Conservation (phyloP, 2,329 filamentous ascomycete genomes). For the Alternaria hordeiaustralica region DNA sequence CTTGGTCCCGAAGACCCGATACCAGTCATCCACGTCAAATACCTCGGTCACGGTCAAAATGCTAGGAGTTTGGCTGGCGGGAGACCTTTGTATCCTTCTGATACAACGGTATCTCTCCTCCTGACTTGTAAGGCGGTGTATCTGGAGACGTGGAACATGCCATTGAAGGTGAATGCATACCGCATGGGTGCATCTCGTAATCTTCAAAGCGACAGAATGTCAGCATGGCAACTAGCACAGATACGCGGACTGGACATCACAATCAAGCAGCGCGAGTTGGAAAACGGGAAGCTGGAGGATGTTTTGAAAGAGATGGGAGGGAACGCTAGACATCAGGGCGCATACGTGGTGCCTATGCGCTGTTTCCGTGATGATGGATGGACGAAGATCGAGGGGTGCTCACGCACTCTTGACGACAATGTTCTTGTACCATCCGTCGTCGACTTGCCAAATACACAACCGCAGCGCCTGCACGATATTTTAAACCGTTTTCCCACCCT, state of each 20-base stretch:
- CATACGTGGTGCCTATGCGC: conserved; percentile 10
- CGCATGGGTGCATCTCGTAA: background rate
- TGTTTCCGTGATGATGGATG: background rate
- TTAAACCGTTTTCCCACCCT: background rate
- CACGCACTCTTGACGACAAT: background rate
- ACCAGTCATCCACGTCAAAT: background rate
- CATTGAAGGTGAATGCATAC: conserved; percentile 20
- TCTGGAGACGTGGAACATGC: conserved; percentile 24
- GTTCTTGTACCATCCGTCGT: background rate
- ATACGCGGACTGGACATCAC: conserved; percentile 24
- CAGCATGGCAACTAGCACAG: conserved; percentile 23
- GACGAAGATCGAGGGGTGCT: background rate
- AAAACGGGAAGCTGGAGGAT: conserved; percentile 7
- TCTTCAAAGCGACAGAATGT: background rate
- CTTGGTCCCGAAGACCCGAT: background rate
- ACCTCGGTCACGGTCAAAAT: background rate
- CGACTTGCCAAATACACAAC: background rate
- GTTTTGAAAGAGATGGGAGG: conserved; percentile 5
- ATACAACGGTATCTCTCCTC: conserved; percentile 20
- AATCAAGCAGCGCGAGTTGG: conserved; percentile 15
- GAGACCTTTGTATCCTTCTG: background rate
- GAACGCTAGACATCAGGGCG: conserved; percentile 7
- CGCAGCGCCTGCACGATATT: background rate
- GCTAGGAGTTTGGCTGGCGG: background rate
- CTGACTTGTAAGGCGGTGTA: conserved; percentile 29